phyloP scores from a whole-genome alignment of 1,139 yeast genomes.

The Geotrichum aggregatum region DNA sequence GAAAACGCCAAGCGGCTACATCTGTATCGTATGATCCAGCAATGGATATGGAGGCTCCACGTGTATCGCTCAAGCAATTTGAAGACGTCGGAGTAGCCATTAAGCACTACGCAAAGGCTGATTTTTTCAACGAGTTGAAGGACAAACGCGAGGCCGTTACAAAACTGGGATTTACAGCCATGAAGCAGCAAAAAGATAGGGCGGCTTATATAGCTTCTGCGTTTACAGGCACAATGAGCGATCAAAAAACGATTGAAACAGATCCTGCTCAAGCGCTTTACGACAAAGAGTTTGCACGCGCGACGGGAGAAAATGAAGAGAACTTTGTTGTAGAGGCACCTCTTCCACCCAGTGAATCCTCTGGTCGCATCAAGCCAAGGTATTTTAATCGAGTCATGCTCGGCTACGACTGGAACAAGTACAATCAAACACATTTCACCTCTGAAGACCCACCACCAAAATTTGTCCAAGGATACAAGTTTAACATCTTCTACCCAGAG shows the following conservation, averaged over 20 bases:
- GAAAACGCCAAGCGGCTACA: conserved; percentile 3
- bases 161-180: conserved; percentile 14
- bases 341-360: conserved; percentile 26
- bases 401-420: conserved; percentile 41
- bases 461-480: conserved; percentile 40
- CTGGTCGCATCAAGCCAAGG: conserved; percentile 32
- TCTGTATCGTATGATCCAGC: conserved; percentile 19
- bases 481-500: conserved; percentile 40
- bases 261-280: conserved; percentile 12
- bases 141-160: conserved; percentile 1
- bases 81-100: conserved; percentile 5
- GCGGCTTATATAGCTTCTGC: conserved; percentile 12
- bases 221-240: not conserved
- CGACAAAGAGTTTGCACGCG: conserved; percentile 13
- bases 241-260: not conserved
- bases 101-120: not conserved
- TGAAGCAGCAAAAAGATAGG: conserved; percentile 17
- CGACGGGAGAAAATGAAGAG: conserved; percentile 18
- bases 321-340: conserved; percentile 11
- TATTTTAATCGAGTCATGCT: conserved; percentile 36
- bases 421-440: conserved; percentile 39
- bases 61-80: conserved; percentile 2
- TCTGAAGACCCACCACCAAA: conserved; percentile 41
- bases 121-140: conserved; percentile 6
- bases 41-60: conserved; percentile 22